Evolutionary conservation across 2,329 filamentous ascomycete genomes (phyloP), one percentile per base, ranked within the genome.

Genomic region (Epichloe glyceriae): DNA sequence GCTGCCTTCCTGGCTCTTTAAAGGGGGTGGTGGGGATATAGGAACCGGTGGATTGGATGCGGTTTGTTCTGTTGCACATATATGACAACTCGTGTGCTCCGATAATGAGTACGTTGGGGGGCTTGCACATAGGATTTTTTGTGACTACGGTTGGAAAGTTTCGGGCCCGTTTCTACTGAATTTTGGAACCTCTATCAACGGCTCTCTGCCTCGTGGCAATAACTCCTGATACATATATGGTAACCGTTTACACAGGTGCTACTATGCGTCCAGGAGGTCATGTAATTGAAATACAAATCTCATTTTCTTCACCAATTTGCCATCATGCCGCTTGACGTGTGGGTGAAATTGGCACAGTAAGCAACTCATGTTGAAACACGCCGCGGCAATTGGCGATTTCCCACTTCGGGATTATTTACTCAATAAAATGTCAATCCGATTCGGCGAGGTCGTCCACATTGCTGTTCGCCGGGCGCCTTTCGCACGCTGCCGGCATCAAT

Each of bases 1-100:
- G 61, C 69, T 54, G 70, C 70, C 53, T 55, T 67, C 54, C 54
- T 74, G 47, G 70, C 68, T 59, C 62, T 74, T 62, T 75, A 70
- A 72, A 71, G 60, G 50, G 46, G 22, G 5, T 8, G 60, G 50
- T 43, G 19, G 3, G 12, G 12, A 14, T 37, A 12, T 11, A 14
- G 8, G n/a, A 45, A 38, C n/a, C 10, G 12, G 19, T 43, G 35
- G 15, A 14, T 43, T 43, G 37, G 42, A 19, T 17, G 41, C 17
- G 17, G n/a, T 49, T 35, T 35, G 5, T 19, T 38, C 20, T 44
- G 14, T 19, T 46, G 30, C 20, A 43, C 43, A 50, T 50, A 38
- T 47, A 39, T 12, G 46, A 26, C n/a, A 20, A 19, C 33, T 57
- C 40, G 53, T 57, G 60, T 54, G 54, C 55, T 58, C 54, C 55